Percentiles rank a stretch among this genome's conserved stretches.
These are phyloP conservation scores for Mimosa pudica DNA, from an alignment of 306 rosid genomes.

Conservation along the genomic window DNA sequence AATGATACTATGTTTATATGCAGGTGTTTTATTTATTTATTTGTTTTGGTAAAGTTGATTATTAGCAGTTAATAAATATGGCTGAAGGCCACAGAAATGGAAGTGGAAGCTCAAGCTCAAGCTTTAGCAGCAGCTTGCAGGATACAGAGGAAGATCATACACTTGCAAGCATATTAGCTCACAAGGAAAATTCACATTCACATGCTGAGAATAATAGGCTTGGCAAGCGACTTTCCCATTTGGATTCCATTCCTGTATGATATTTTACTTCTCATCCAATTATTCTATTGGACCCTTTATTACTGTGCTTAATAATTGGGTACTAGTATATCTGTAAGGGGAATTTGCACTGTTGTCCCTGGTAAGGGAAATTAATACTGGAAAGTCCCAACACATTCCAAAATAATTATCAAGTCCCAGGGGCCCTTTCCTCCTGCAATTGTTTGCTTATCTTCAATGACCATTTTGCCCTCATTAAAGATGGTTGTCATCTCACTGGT, in stretches of 20 bases:
- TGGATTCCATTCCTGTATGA: constrained; percentile 88
- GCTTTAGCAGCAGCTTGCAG: constrained; percentile 69
- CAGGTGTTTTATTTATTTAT: constrained; percentile 13
- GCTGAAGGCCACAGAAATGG: constrained; percentile 58
- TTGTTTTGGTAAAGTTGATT: background rate
- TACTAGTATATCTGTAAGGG: background rate
- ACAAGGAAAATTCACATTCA: constrained; percentile 50
- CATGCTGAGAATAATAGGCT: constrained; percentile 45
- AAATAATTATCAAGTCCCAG: no score
- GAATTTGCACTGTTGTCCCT: no score
- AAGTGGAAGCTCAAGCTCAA: constrained; percentile 95
- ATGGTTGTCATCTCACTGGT: no score
- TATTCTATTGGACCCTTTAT: background rate
- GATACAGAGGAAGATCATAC: constrained; percentile 93
- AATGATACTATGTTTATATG: background rate
- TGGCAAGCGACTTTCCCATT: constrained; percentile 88
- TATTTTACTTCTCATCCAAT: background rate
- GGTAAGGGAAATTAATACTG: no score
- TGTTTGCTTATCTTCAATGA: no score
- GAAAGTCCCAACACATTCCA: no score
- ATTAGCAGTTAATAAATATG: constrained; percentile 42
- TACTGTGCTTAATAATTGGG: background rate
- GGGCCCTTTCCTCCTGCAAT: no score
- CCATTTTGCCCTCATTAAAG: no score
- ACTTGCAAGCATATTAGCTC: constrained; percentile 76